These are phyloP conservation scores for Entomortierella parvispora DNA, from an alignment of 192 early-diverging fungal genomes.

Conservation along the genomic window DNA sequence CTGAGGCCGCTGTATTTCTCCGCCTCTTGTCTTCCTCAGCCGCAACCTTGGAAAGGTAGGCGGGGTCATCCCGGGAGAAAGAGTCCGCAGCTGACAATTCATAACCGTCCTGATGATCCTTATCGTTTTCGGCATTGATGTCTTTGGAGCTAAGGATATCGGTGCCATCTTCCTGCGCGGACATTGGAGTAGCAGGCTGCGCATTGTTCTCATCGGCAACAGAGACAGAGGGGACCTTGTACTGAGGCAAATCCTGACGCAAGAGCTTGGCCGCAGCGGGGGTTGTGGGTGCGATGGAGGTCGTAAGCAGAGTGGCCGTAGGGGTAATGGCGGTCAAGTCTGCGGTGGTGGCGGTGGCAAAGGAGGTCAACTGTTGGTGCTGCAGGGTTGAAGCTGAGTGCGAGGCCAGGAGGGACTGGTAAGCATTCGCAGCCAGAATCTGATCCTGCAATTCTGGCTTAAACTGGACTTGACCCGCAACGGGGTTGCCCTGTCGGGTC, in stretches of 20 bases:
- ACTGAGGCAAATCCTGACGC: constrained; percentile 28
- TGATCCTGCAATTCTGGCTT: constrained; percentile 18
- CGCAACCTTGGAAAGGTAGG: constrained; percentile 31
- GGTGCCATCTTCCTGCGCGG: neutral
- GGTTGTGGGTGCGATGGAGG: constrained; percentile 21
- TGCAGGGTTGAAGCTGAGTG: constrained; percentile 12
- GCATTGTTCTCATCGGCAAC: no score
- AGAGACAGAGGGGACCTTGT: constrained; percentile 11
- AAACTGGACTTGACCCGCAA: constrained; percentile 10
- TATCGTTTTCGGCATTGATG: neutral
- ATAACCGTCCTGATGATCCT: no score
- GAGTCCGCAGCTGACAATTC: constrained; percentile 16
- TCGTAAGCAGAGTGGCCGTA: neutral
- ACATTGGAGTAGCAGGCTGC: neutral
- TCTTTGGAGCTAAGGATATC: neutral
- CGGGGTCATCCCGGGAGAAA: constrained; percentile 39
- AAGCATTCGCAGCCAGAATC: constrained; percentile 16
- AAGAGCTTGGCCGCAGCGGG: constrained; percentile 40
- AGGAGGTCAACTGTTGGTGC: constrained; percentile 7
- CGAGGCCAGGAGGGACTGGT: constrained; percentile 28
- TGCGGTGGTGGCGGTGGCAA: neutral
- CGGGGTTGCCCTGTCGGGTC: constrained; percentile 45
- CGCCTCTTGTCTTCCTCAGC: constrained; percentile 89
- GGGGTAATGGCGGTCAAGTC: neutral
- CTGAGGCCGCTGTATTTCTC: constrained; percentile 95